phyloP scores from a whole-genome alignment of 2,329 filamentous ascomycete species.

The Hypoxylon sp. region DNA sequence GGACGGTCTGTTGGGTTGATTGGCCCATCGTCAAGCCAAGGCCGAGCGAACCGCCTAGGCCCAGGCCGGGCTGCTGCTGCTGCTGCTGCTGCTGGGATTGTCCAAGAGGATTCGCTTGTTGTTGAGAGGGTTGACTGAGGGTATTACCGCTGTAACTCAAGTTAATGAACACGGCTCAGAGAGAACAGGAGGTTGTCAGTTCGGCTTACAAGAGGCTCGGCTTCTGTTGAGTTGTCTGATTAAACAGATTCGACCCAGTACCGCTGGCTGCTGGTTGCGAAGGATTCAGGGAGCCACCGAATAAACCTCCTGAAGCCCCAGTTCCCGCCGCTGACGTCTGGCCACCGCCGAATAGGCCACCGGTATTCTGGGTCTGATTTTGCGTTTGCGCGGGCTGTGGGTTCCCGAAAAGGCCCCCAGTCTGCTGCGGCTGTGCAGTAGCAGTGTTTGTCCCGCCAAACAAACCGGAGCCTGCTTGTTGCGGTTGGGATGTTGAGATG shows the following conservation, averaged over 20 bases:
- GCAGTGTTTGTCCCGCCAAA: conserved; percentile 42
- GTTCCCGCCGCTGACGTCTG: conserved; percentile 38
- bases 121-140: conserved; percentile 41
- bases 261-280: conserved; percentile 39
- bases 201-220: conserved; percentile 51
- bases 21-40: conserved; percentile 62
- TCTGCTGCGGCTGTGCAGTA: conserved; percentile 41
- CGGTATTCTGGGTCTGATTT: conserved; percentile 38
- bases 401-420: conserved; percentile 45
- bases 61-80: conserved; percentile 42
- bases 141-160: conserved; percentile 35
- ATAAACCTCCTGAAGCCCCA: conserved; percentile 37
- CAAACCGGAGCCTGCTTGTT: conserved; percentile 40
- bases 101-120: conserved; percentile 37
- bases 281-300: conserved; percentile 36
- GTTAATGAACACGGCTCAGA: conserved; percentile 20
- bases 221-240: conserved; percentile 47
- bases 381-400: conserved; percentile 36
- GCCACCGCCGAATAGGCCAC: conserved; percentile 46
- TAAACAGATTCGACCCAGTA: conserved; percentile 30
- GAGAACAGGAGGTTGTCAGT: background rate
- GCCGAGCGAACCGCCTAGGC: conserved; percentile 47
- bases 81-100: conserved; percentile 47
- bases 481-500: conserved; percentile 45
- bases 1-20: conserved; percentile 67